Evolutionary conservation across 768 basidiomycete genomes (phyloP).

Genomic region (Collybia nuda): DNA sequence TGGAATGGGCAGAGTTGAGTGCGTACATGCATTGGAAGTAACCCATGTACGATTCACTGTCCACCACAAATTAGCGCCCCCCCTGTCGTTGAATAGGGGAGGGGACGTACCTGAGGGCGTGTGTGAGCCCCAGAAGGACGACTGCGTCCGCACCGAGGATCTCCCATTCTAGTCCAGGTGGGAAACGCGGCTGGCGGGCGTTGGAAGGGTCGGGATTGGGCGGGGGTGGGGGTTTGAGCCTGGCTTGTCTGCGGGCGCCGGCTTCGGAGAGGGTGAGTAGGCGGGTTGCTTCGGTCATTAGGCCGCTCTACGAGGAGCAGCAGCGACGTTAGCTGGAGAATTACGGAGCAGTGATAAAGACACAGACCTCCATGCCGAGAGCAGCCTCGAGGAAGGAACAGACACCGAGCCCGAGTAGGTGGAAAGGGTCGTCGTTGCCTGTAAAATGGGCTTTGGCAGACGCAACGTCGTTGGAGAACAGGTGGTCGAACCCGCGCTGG

Average conservation of each 20-base stretch:
- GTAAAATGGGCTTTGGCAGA: constrained; percentile 52
- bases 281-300: constrained; percentile 59
- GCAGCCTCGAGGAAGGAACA: constrained; percentile 77
- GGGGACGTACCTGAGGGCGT: constrained; percentile 59
- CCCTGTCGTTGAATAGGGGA: neutral
- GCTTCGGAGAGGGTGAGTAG: no score
- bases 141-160: constrained; percentile 72
- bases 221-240: no score
- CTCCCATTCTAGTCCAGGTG: constrained; percentile 74
- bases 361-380: constrained; percentile 73
- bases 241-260: no score
- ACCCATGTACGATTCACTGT: constrained; percentile 76
- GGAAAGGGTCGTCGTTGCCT: constrained; percentile 61
- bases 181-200: constrained; percentile 35
- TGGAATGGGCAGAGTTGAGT: constrained; percentile 71
- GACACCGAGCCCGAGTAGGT: constrained; percentile 69
- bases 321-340: neutral
- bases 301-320: constrained; percentile 39
- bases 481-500: constrained; percentile 57
- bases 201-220: no score
- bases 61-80: neutral
- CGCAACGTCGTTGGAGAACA: constrained; percentile 68
- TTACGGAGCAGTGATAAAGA: neutral
- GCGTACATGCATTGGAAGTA: constrained; percentile 74
- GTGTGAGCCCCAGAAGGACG: constrained; percentile 67